Percentiles rank a stretch among this genome's conserved stretches.
Conservation (phyloP, 2,329 filamentous ascomycete species). For the Lecanicillium sp. region DNA sequence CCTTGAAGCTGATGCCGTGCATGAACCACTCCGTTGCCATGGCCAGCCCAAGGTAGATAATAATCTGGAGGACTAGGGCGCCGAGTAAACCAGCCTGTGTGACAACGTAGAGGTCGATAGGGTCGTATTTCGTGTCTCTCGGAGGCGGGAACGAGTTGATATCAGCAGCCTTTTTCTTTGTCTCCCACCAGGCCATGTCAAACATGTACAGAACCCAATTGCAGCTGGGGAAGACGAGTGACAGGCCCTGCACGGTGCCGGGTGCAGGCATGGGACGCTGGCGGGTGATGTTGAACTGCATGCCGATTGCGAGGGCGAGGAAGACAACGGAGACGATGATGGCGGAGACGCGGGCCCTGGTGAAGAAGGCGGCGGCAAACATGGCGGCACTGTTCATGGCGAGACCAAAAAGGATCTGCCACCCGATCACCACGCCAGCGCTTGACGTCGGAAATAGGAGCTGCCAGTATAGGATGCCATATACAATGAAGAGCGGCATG, state of each 20-base stretch:
- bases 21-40: slow-evolving; percentile 26
- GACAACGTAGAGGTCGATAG: slow-evolving; percentile 18
- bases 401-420: slow-evolving; percentile 43
- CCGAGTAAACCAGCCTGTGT: slow-evolving; percentile 25
- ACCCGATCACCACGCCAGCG: slow-evolving; percentile 25
- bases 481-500: slow-evolving; percentile 35
- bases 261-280: not conserved
- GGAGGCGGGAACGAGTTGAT: slow-evolving; percentile 13
- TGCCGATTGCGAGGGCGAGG: slow-evolving; percentile 21
- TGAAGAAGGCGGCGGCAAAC: slow-evolving; percentile 41
- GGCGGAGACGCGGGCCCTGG: slow-evolving; percentile 24
- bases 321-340: slow-evolving; percentile 26
- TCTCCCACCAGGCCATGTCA: slow-evolving; percentile 20
- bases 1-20: slow-evolving; percentile 30
- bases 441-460: slow-evolving; percentile 11
- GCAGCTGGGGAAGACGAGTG: slow-evolving; percentile 20
- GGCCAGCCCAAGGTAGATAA: slow-evolving; percentile 28
- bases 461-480: slow-evolving; percentile 43
- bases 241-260: slow-evolving; percentile 7
- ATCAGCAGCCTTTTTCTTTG: slow-evolving; percentile 10
- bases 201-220: slow-evolving; percentile 22
- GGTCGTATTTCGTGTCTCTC: slow-evolving; percentile 14
- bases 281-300: slow-evolving; percentile 1
- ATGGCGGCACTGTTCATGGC: slow-evolving; percentile 60
- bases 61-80: slow-evolving; percentile 27